These are phyloP conservation scores for Fennellomyces sp. DNA, from an alignment of 371 early-diverging fungal species.

Conservation along the genomic window DNA sequence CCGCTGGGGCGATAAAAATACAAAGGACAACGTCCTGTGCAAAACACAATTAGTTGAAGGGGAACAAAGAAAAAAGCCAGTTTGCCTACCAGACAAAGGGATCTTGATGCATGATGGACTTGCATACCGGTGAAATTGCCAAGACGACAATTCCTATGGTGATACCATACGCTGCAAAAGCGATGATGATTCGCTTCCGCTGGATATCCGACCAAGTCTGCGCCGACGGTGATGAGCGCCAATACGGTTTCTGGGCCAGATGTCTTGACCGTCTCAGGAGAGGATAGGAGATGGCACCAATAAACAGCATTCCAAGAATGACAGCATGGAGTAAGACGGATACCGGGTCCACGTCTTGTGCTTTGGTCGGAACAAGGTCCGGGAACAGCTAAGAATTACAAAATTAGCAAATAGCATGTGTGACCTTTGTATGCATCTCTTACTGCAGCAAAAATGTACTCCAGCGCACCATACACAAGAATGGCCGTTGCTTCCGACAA, in stretches of 20 bases:
- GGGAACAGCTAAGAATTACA: conserved; percentile 24
- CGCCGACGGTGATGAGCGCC: conserved; percentile 25
- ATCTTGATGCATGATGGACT: conserved; percentile 39
- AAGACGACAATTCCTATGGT: conserved; percentile 42
- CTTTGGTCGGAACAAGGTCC: conserved; percentile 24
- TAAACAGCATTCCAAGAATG: conserved; percentile 72
- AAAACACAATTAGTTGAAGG: too few species aligned
- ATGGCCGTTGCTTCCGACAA: conserved; percentile 60
- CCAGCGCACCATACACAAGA: conserved; percentile 34
- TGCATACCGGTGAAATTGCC: conserved; percentile 54
- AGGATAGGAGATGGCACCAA: conserved; percentile 60
- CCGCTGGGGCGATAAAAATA: conserved; percentile 47
- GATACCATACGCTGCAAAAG: conserved; percentile 39
- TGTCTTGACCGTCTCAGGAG: conserved; percentile 55
- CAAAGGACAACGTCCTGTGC: conserved; percentile 55
- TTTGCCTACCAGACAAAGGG: conserved; percentile 62
- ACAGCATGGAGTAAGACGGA: conserved; percentile 49
- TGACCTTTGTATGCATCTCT: not conserved
- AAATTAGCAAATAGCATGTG: not conserved
- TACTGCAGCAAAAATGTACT: conserved; percentile 22
- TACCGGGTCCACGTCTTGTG: conserved; percentile 26
- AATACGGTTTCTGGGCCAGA: conserved; percentile 53
- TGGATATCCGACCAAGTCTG: conserved; percentile 8
- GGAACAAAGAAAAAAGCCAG: too few species aligned
- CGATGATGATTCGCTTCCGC: conserved; percentile 30